These are phyloP conservation scores for Yarrowia osloensis DNA, from an alignment of 805 yeast genomes.

Conservation along the genomic window DNA sequence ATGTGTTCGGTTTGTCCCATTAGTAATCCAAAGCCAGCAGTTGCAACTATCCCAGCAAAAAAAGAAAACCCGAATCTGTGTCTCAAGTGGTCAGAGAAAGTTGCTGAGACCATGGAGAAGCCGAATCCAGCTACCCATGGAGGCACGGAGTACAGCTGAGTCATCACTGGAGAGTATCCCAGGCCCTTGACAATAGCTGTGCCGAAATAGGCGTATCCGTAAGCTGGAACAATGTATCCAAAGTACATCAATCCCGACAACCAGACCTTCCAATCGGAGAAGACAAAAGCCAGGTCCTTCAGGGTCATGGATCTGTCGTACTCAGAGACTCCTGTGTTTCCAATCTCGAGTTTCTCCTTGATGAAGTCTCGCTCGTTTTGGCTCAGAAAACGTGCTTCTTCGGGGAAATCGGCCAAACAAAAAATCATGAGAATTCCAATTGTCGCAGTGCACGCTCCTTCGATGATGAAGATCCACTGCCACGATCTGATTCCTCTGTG, in stretches of 20 bases:
- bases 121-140: conserved; percentile 83
- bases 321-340: conserved; percentile 52
- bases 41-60: conserved; percentile 43
- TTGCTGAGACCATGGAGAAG: conserved; percentile 59
- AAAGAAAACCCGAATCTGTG: conserved; percentile 42
- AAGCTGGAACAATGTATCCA: conserved; percentile 70
- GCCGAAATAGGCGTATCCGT: conserved; percentile 74
- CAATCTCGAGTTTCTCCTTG: conserved; percentile 59
- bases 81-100: conserved; percentile 57
- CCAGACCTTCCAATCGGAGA: conserved; percentile 63
- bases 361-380: conserved; percentile 56
- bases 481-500: conserved; percentile 50
- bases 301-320: conserved; percentile 51
- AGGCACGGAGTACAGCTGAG: conserved; percentile 79
- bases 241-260: conserved; percentile 62
- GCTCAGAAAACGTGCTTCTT: conserved; percentile 57
- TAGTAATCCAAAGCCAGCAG: conserved; percentile 59
- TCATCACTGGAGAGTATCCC: conserved; percentile 68
- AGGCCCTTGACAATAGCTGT: conserved; percentile 62
- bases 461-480: conserved; percentile 59
- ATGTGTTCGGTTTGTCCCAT: conserved; percentile 48
- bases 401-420: conserved; percentile 70
- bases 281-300: conserved; percentile 50
- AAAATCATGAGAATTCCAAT: conserved; percentile 46
- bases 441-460: conserved; percentile 47